These are phyloP conservation scores for Geranomyces michiganensis DNA, from an alignment of 192 early-diverging fungal species.

Conservation along the genomic window DNA sequence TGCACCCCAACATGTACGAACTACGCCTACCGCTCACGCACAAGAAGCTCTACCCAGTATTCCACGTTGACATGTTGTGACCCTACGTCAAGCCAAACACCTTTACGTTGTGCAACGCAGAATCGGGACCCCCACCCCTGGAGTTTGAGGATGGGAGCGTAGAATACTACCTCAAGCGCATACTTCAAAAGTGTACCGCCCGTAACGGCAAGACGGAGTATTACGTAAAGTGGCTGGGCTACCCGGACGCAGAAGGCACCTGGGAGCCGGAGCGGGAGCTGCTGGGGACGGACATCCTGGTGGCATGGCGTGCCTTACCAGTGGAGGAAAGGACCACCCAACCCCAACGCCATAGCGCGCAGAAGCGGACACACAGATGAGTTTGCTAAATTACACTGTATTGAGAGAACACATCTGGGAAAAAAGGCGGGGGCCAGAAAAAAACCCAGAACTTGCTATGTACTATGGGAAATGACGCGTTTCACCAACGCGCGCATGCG, in stretches of 20 bases:
- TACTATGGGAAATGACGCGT: too few relatives aligned
- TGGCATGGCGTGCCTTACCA: too few relatives aligned
- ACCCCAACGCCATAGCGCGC: too few relatives aligned
- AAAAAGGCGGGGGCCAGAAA: too few relatives aligned
- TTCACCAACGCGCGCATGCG: too few relatives aligned
- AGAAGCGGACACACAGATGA: too few relatives aligned
- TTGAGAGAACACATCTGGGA: too few relatives aligned
- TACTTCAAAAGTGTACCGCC: background rate
- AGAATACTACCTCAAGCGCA: background rate
- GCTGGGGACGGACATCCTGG: too few relatives aligned
- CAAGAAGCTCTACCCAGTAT: constrained; percentile 15
- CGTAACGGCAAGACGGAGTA: background rate
- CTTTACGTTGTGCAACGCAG: background rate
- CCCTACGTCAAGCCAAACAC: background rate
- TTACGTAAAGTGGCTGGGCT: constrained; percentile 9
- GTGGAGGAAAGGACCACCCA: too few relatives aligned
- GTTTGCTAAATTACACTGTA: too few relatives aligned
- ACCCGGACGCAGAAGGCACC: background rate
- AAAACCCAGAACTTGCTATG: too few relatives aligned
- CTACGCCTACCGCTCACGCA: background rate
- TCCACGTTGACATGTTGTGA: constrained; percentile 6
- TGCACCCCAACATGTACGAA: constrained; percentile 15
- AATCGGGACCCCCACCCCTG: background rate
- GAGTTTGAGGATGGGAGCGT: background rate
- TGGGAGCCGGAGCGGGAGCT: too few relatives aligned